Conservation (phyloP, 1,284 basidiomycete species). For the Sanghuangporus weigelae region DNA sequence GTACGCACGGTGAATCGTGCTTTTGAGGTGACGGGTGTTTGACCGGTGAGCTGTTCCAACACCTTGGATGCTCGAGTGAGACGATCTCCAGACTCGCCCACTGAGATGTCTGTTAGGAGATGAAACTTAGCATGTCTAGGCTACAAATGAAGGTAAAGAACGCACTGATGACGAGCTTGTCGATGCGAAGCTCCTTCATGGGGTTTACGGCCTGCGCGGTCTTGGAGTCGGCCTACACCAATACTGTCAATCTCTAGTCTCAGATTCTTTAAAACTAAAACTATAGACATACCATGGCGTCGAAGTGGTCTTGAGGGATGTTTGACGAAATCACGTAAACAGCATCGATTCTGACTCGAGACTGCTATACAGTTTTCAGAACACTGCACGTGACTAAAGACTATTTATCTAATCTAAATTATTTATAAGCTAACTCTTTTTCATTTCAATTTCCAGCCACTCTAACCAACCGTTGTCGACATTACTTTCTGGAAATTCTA, state of each 20-base stretch:
- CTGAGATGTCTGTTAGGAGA: conserved; percentile 83
- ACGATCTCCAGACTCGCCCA: conserved; percentile 99
- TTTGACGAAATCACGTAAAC: conserved; percentile 13
- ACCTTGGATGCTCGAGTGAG: conserved; percentile 99
- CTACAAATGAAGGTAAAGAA: conserved; percentile 24
- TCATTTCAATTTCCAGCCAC: not conserved
- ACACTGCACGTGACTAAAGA: not conserved
- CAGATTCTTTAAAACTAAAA: not conserved
- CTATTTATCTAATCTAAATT: not conserved
- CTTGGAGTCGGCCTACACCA: conserved; percentile 77
- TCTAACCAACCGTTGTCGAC: not conserved
- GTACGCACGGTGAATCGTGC: conserved; percentile 99
- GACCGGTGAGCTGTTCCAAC: conserved; percentile 98
- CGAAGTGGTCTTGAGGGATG: conserved; percentile 14
- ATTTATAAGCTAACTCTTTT: not conserved
- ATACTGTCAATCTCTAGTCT: not conserved
- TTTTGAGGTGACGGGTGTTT: conserved; percentile 99
- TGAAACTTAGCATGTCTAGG: not conserved
- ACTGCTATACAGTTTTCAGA: not conserved
- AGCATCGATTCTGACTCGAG: not conserved
- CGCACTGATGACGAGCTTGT: conserved; percentile 99
- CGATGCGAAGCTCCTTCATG: conserved; percentile 96
- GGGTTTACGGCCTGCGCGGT: conserved; percentile 63
- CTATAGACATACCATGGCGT: conserved; percentile 15
- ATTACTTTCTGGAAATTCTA: too few species aligned